Evolutionary conservation across 2,329 filamentous ascomycete genomes (phyloP).

Genomic region (Scorias spongiosa): DNA sequence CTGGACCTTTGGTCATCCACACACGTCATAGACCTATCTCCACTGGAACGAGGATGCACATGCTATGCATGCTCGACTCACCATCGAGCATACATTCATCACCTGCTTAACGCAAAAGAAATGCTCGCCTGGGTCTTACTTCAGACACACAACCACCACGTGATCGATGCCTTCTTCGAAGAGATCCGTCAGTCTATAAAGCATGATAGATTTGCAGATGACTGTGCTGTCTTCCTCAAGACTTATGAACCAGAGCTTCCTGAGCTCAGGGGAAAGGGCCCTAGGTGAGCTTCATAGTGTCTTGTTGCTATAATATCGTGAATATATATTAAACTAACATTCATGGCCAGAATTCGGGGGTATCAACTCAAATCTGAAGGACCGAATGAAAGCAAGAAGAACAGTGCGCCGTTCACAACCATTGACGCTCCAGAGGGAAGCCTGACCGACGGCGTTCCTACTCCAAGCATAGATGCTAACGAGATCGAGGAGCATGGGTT

Average conservation of each 20-base stretch:
- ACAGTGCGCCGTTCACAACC: conserved; percentile 50
- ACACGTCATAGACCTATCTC: conserved; percentile 46
- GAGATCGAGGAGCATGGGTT: conserved; percentile 33
- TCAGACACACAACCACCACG: conserved; percentile 77
- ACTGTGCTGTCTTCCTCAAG: conserved; percentile 44
- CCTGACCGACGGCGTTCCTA: conserved; percentile 30
- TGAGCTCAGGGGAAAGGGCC: conserved; percentile 58
- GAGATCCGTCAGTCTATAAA: conserved; percentile 51
- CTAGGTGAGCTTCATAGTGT: conserved; percentile 34
- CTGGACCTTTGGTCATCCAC: conserved; percentile 58
- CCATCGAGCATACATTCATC: conserved; percentile 74
- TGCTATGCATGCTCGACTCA: conserved; percentile 79
- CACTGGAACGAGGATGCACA: conserved; percentile 48
- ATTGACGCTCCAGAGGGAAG: conserved; percentile 36
- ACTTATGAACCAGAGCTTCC: conserved; percentile 60
- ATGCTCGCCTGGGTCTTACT: conserved; percentile 93
- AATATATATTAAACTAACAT: too few relatives aligned
- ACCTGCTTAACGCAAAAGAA: conserved; percentile 78
- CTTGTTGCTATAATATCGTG: too few relatives aligned
- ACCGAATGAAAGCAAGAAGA: conserved; percentile 47
- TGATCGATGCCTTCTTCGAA: conserved; percentile 58
- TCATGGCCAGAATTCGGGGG: conserved; percentile 55
- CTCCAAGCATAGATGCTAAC: conserved; percentile 33
- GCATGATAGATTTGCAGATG: conserved; percentile 37
- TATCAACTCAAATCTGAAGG: conserved; percentile 66